Evolutionary conservation across 495 filamentous ascomycete species (phyloP).

Genomic region (Physcia stellaris): DNA sequence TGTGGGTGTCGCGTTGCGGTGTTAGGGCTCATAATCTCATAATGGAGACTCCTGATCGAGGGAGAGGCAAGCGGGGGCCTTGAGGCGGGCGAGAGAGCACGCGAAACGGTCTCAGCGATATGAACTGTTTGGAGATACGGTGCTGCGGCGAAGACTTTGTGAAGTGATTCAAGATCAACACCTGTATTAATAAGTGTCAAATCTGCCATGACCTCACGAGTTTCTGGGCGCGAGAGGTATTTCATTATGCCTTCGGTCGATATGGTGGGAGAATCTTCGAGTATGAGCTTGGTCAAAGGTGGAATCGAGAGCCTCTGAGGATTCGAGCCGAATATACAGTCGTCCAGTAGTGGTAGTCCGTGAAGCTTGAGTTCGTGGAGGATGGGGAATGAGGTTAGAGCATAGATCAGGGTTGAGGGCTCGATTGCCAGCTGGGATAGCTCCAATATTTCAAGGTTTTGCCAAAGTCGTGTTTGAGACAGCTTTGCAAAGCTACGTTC

Average conservation of each 20-base stretch:
- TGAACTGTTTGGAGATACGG: constrained; percentile 49
- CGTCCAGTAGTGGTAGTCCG: constrained; percentile 53
- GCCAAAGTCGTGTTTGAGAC: constrained; percentile 53
- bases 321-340: constrained; percentile 53
- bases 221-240: constrained; percentile 41
- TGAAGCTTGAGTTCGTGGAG: constrained; percentile 62
- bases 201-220: constrained; percentile 37
- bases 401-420: constrained; percentile 50
- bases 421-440: constrained; percentile 62
- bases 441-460: constrained; percentile 66
- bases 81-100: constrained; percentile 45
- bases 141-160: constrained; percentile 47
- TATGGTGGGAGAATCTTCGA: constrained; percentile 53
- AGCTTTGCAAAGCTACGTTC: constrained; percentile 67
- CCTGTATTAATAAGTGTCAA: constrained; percentile 57
- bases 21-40: constrained; percentile 58
- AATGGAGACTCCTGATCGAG: constrained; percentile 58
- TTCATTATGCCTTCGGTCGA: constrained; percentile 53
- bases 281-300: constrained; percentile 49
- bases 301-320: constrained; percentile 50
- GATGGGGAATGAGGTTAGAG: constrained; percentile 48
- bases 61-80: constrained; percentile 51
- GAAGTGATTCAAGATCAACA: constrained; percentile 45
- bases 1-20: constrained; percentile 25
- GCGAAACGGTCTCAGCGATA: constrained; percentile 50